phyloP scores from a whole-genome alignment of 2,329 filamentous ascomycete species.

The Emergomyces orientalis region DNA sequence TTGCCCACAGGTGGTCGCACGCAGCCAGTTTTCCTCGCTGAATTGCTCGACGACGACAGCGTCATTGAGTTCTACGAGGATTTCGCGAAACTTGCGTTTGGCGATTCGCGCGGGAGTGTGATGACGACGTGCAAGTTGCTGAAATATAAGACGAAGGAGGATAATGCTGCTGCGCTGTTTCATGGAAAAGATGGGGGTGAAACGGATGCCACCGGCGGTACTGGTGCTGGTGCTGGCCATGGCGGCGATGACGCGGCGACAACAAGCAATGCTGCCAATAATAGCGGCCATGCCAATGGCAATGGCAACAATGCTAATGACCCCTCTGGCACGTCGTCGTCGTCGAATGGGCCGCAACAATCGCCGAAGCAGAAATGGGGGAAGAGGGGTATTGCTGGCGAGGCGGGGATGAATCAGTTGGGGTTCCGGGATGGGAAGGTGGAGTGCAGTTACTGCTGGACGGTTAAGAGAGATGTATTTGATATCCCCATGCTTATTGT shows the following conservation, averaged over 20 bases:
- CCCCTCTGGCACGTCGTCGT: background rate
- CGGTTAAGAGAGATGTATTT: slow-evolving; percentile 91
- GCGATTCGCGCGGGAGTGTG: slow-evolving; percentile 76
- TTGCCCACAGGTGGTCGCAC: slow-evolving; percentile 41
- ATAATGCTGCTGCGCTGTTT: slow-evolving; percentile 34
- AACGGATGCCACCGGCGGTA: slow-evolving; percentile 29
- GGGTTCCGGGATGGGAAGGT: slow-evolving; percentile 79
- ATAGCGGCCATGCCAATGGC: slow-evolving; percentile 8
- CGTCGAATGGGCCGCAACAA: slow-evolving; percentile 24
- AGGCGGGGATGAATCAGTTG: slow-evolving; percentile 66
- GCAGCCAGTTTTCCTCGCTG: slow-evolving; percentile 81
- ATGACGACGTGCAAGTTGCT: slow-evolving; percentile 76
- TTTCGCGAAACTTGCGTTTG: slow-evolving; percentile 85
- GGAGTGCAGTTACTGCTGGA: slow-evolving; percentile 94
- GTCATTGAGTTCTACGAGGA: slow-evolving; percentile 95
- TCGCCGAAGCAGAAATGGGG: slow-evolving; percentile 47
- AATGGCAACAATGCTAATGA: slow-evolving; percentile 10
- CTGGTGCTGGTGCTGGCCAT: slow-evolving; percentile 18
- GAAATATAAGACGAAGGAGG: slow-evolving; percentile 74
- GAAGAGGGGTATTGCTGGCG: slow-evolving; percentile 39
- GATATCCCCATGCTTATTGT: slow-evolving; percentile 98
- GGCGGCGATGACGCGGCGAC: background rate
- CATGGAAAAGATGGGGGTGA: slow-evolving; percentile 41
- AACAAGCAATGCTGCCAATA: slow-evolving; percentile 2
- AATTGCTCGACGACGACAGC: slow-evolving; percentile 85